Evolutionary conservation across 108 stramenopile genomes (phyloP), one percentile per base, ranked within the genome.

Genomic region (Nitzschia putrida): DNA sequence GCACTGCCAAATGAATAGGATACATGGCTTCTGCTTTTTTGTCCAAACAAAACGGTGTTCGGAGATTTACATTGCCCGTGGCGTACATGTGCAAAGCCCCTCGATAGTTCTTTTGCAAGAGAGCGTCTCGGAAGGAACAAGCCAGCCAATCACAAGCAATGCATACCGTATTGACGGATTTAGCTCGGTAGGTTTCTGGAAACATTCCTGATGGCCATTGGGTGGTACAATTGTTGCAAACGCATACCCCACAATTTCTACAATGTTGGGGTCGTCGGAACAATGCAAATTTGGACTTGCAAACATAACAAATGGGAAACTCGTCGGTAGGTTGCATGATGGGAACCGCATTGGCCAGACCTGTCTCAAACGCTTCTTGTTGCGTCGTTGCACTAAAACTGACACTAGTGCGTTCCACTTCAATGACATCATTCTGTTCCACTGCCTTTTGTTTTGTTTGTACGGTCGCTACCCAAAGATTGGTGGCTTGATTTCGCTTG

Each of bases 401-500:
- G 7, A 29, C 23, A 4, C 61, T 53, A 10, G 69, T 53, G 7
- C 65, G 23, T 14, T 58, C 44, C 12, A 45, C 53, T 49, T 70
- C 72, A 26, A 56, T 26, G 40, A 49, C 50, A 67, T 41, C 52
- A 61, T 47, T 50, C 20, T 57, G 34, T 66, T 58, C 63, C 8
- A 61, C 61, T 22, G 57, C 63, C 58, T 56, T 73, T 71, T 69
- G 66, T 53, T 81, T 73, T 10, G 80, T 89, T 39, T 75, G 79
- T 39, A 89, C 80, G 0, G 88, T 80, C 9, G 78, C 70, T 26
- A 89, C 80, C 88, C 88, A 89, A 24, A 78, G 14, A 50, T 80
- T 83, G 0, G 85, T 85, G 3, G 72, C 60, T 14, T 72, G 21
- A 64, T 77, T 84, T 38, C 85, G 83, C 54, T 84, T 79, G 13